Conservation (phyloP, 495 filamentous ascomycete genomes). For the Podospora comata region DNA sequence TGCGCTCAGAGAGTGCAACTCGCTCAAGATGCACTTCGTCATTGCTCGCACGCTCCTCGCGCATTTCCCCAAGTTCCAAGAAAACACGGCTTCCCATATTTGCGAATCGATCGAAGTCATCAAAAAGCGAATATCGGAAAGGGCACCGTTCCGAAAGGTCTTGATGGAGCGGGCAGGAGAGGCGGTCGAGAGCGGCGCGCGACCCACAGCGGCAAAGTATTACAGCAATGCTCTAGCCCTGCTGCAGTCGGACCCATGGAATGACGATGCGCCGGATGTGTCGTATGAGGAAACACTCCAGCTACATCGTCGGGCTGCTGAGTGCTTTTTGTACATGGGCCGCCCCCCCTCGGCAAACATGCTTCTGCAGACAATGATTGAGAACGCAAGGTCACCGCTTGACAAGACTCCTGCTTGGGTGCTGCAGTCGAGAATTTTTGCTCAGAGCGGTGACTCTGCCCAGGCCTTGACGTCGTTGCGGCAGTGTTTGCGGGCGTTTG, state of each 20-base stretch:
- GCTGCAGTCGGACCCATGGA: conserved; percentile 76
- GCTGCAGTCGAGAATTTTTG: conserved; percentile 69
- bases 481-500: conserved; percentile 64
- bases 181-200: conserved; percentile 74
- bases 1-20: conserved; percentile 64
- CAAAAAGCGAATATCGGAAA: conserved; percentile 54
- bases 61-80: conserved; percentile 58
- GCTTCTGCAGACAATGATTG: conserved; percentile 62
- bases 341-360: conserved; percentile 60
- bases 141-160: conserved; percentile 65
- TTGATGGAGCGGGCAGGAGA: conserved; percentile 72
- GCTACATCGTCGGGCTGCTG: conserved; percentile 71
- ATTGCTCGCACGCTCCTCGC: conserved; percentile 76
- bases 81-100: conserved; percentile 71
- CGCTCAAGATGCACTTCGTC: conserved; percentile 80
- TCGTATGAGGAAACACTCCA: conserved; percentile 81
- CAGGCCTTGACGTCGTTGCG: conserved; percentile 66
- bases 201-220: conserved; percentile 74
- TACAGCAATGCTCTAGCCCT: conserved; percentile 71
- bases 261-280: conserved; percentile 63
- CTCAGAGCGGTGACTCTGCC: conserved; percentile 65
- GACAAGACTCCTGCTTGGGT: conserved; percentile 79
- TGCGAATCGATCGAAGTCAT: conserved; percentile 71
- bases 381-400: conserved; percentile 59
- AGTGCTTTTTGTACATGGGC: conserved; percentile 74